These are phyloP conservation scores for Pseudopithomyces maydicus DNA, from an alignment of 2,329 filamentous ascomycete species.

Conservation along the genomic window DNA sequence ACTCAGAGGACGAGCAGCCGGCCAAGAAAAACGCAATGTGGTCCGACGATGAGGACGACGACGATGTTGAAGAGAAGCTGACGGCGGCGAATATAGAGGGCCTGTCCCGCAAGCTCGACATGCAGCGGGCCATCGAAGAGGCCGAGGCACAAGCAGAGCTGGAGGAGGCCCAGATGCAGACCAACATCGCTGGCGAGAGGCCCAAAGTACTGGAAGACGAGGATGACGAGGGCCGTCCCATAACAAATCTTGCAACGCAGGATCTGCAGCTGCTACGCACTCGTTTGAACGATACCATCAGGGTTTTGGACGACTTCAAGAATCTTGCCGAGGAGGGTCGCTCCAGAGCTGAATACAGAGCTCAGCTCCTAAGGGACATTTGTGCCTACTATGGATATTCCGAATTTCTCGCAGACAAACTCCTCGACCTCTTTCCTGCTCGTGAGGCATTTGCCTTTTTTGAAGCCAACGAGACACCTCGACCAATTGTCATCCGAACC, in stretches of 20 bases:
- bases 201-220: slow-evolving; percentile 69
- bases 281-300: slow-evolving; percentile 90
- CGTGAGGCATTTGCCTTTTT: slow-evolving; percentile 97
- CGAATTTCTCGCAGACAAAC: slow-evolving; percentile 91
- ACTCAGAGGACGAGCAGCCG: slow-evolving; percentile 64
- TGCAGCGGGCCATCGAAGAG: slow-evolving; percentile 75
- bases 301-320: slow-evolving; percentile 86
- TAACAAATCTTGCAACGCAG: slow-evolving; percentile 69
- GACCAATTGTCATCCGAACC: slow-evolving; percentile 93
- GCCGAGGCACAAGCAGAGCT: slow-evolving; percentile 85
- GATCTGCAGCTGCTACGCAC: slow-evolving; percentile 88
- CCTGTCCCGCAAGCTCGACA: slow-evolving; percentile 82
- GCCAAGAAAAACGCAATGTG: slow-evolving; percentile 70
- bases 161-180: slow-evolving; percentile 83
- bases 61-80: slow-evolving; percentile 84
- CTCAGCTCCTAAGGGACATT: slow-evolving; percentile 86
- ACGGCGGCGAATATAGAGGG: slow-evolving; percentile 97
- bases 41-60: slow-evolving; percentile 95
- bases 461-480: slow-evolving; percentile 94
- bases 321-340: slow-evolving; percentile 79
- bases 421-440: slow-evolving; percentile 89
- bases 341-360: slow-evolving; percentile 85
- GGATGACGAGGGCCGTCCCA: slow-evolving; percentile 63
- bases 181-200: slow-evolving; percentile 83
- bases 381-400: slow-evolving; percentile 98